phyloP scores from a whole-genome alignment of 2,329 filamentous ascomycete genomes.

The Botrytis deweyae region DNA sequence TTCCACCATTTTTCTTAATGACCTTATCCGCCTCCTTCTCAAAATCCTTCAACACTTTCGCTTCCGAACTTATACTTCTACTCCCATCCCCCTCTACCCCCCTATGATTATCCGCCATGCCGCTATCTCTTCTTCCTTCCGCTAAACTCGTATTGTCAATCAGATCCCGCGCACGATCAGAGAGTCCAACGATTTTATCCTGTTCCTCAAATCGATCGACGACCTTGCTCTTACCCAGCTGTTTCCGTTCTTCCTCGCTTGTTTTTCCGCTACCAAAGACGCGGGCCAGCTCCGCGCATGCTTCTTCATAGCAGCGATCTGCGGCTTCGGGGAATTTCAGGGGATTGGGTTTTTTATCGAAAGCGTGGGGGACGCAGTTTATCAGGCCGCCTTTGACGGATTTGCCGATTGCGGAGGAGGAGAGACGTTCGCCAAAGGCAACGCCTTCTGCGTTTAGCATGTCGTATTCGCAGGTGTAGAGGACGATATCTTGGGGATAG shows the following conservation, averaged over 20 bases:
- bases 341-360: slow-evolving; percentile 66
- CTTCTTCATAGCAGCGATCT: slow-evolving; percentile 37
- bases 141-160: slow-evolving; percentile 20
- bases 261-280: slow-evolving; percentile 32
- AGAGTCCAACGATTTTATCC: neutral
- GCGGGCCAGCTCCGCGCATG: slow-evolving; percentile 35
- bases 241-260: slow-evolving; percentile 32
- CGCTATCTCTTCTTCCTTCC: slow-evolving; percentile 4
- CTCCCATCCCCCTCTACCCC: neutral
- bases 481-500: slow-evolving; percentile 53
- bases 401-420: slow-evolving; percentile 49
- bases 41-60: neutral
- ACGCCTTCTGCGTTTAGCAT: slow-evolving; percentile 63
- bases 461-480: slow-evolving; percentile 64
- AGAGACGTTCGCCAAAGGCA: slow-evolving; percentile 59
- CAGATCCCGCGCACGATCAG: slow-evolving; percentile 1
- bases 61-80: neutral
- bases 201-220: slow-evolving; percentile 36
- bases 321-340: slow-evolving; percentile 43
- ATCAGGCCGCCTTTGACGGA: slow-evolving; percentile 59
- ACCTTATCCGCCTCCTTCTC: slow-evolving; percentile 1
- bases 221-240: slow-evolving; percentile 30
- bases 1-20: neutral
- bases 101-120: slow-evolving; percentile 19
- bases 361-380: slow-evolving; percentile 59